Conservation (phyloP, 169 alveolate genomes). For the Prorocentrum cordatum region DNA sequence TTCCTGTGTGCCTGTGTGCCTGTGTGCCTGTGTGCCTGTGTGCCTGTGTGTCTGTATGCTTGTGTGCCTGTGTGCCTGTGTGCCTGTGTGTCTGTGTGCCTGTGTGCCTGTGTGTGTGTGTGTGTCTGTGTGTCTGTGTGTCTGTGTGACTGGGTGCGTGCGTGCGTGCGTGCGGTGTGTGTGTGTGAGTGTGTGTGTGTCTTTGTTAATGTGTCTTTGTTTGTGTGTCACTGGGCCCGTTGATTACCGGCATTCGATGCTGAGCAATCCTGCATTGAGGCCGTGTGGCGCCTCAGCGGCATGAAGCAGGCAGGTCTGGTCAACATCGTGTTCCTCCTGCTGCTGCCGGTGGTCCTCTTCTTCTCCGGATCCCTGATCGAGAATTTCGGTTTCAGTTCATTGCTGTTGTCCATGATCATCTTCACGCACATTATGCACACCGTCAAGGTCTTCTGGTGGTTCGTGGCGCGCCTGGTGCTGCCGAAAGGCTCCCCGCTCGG, state of each 20-base stretch:
- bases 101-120: no score
- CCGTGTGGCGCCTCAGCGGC: background rate
- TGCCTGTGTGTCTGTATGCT: no score
- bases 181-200: no score
- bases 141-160: no score
- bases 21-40: no score
- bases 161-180: no score
- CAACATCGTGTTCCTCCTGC: background rate
- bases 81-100: no score
- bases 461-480: background rate
- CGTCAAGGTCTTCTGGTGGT: conserved; percentile 14
- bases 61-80: no score
- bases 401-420: conserved; percentile 40
- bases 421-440: conserved; percentile 20
- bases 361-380: background rate
- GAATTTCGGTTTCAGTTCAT: conserved; percentile 27
- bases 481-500: conserved; percentile 65
- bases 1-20: no score
- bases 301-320: background rate
- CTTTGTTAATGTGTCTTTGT: no score
- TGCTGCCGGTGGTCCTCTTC: background rate
- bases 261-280: no score
- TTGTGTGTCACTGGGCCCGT: background rate
- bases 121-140: no score
- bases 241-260: background rate